Percentiles rank a stretch among this genome's conserved stretches.
Evolutionary conservation across 2,329 filamentous ascomycete genomes (phyloP).

Genomic region (Trichoderma cornu-damae): DNA sequence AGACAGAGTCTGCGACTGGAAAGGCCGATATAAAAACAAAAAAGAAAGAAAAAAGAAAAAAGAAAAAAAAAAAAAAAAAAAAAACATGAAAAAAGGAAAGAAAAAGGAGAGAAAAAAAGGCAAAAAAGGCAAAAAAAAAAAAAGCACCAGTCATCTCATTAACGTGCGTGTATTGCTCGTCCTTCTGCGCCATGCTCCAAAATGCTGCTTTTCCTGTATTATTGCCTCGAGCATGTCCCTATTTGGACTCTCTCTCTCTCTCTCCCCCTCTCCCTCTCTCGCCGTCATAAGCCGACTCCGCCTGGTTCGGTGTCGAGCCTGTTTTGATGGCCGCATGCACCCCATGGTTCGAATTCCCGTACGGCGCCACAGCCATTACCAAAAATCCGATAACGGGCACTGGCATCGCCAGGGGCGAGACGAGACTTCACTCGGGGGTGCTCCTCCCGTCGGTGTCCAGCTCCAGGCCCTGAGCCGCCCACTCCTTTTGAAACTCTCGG

Average conservation of each 20-base stretch:
- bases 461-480: constrained; percentile 35
- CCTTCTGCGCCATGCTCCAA: constrained; percentile 5
- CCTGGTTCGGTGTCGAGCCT: constrained; percentile 13
- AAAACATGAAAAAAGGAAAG: too few species aligned
- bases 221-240: background rate
- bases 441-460: constrained; percentile 24
- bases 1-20: background rate
- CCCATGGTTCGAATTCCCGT: background rate
- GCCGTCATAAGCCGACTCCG: constrained; percentile 1
- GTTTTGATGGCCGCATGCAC: background rate
- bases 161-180: background rate
- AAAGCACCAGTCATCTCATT: background rate
- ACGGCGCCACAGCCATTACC: background rate
- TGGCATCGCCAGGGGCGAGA: background rate
- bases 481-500: constrained; percentile 50
- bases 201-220: constrained; percentile 6
- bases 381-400: background rate
- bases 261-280: background rate
- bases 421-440: constrained; percentile 23
- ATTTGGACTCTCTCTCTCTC: background rate
- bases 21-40: background rate
- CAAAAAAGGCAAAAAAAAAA: background rate
- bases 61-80: background rate
- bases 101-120: background rate
- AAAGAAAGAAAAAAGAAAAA: background rate